Evolutionary conservation across 768 basidiomycete species (phyloP), one percentile per base, ranked within the genome.

Genomic region (Vishniacozyma victoriae): DNA sequence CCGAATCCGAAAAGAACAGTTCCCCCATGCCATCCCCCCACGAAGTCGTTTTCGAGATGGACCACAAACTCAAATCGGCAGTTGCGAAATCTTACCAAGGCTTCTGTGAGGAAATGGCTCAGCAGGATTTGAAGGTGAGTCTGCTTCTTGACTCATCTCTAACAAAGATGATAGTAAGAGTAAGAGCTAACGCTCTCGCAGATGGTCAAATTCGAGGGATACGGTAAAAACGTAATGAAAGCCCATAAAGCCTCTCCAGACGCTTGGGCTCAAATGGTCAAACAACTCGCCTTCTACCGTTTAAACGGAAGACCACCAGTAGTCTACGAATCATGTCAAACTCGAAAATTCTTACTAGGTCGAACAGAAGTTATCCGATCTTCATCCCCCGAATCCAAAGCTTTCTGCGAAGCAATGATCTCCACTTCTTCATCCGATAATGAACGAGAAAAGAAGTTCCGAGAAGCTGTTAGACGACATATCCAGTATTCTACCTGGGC

Each of bases 291-390:
- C 18, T 96, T 87, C 76, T 82, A 85, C 71, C 91, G 92, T 75
- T 80, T 91, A 26, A 72, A 83, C 24, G 67, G 74, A 71, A 81
- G 53, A 74, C 75, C 69, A 7, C 89, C 86, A 2, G 87, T 80
- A 4, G 90, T 89, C n/a, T 99, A 99, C 75, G 93, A 99, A 77
- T 85, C 83, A 54, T 85, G 86, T 4, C 92, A 96, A 75, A 97
- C 93, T 46, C 78, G 95, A 22, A 90, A 87, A 70, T 99, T 81
- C 76, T 81, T 87, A 69, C 79, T 78, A 1, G 95, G 95, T 0
- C 77, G 93, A 44, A 99, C 93, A 5, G 95, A 99, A 75, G 93
- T 97, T 29, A 95, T 97, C 57, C 79, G 93, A 14, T 81, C 81
- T 54, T 84, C 84, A 24, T 87, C 85, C 55, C 79, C 77, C 39